Percentiles rank a stretch among this genome's conserved stretches.
phyloP scores from a whole-genome alignment of 306 rosid genomes.

The Pueraria montana region DNA sequence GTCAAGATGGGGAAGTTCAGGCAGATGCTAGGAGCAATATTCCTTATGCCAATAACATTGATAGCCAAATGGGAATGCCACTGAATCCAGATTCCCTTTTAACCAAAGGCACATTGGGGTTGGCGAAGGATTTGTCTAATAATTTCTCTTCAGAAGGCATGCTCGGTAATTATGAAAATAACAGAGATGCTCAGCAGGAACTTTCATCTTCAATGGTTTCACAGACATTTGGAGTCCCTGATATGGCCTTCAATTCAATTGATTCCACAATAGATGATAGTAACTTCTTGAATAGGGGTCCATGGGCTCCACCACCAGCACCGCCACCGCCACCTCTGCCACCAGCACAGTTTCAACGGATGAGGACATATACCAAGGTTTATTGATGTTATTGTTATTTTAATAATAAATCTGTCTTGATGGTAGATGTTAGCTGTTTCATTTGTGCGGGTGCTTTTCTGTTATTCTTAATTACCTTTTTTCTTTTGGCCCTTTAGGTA shows the following conservation, averaged over 20 bases:
- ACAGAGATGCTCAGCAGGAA: constrained; percentile 84
- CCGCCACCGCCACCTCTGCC: constrained; percentile 74
- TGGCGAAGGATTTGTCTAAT: constrained; percentile 70
- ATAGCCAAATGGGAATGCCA: constrained; percentile 66
- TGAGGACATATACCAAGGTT: constrained; percentile 98
- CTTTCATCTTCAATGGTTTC: constrained; percentile 94
- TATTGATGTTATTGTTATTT: constrained; percentile 24
- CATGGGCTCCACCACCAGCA: constrained; percentile 83
- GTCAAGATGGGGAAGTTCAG: constrained; percentile 80
- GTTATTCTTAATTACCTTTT: constrained; percentile 39
- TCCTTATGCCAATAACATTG: constrained; percentile 68
- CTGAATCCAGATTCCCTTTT: constrained; percentile 71
- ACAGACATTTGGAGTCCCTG: constrained; percentile 91
- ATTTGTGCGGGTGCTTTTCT: background rate
- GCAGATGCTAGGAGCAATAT: constrained; percentile 69
- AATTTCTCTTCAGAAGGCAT: constrained; percentile 70
- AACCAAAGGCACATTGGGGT: constrained; percentile 67
- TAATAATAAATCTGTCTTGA: background rate
- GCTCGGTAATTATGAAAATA: constrained; percentile 67
- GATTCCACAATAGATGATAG: constrained; percentile 84
- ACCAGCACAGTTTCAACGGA: constrained; percentile 77
- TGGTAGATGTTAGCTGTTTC: background rate
- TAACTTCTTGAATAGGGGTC: constrained; percentile 70
- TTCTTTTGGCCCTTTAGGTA: constrained; percentile 60
- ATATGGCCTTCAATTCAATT: constrained; percentile 85